These are phyloP conservation scores for Acacia crassicarpa DNA, from an alignment of 306 rosid species.

Conservation along the genomic window DNA sequence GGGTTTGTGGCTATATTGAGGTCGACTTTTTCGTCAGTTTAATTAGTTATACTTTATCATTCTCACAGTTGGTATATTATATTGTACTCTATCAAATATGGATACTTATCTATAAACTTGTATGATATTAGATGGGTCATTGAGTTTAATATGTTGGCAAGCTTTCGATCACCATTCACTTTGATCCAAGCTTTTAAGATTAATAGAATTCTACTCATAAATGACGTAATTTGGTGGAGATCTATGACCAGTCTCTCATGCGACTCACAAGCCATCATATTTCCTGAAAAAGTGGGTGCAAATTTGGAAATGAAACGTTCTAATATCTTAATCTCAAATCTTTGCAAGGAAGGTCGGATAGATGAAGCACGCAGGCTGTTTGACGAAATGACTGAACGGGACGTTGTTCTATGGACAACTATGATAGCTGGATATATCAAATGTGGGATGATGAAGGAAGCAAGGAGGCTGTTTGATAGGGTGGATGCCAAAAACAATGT, in stretches of 20 bases:
- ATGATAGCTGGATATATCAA: conserved; percentile 47
- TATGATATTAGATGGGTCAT: neutral
- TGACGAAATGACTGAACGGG: conserved; percentile 41
- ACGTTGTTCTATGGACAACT: conserved; percentile 45
- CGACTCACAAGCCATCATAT: neutral
- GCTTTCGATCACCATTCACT: neutral
- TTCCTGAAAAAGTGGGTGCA: neutral
- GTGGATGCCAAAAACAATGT: conserved; percentile 40
- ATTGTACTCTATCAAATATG: neutral
- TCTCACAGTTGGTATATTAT: neutral
- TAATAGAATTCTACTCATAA: neutral
- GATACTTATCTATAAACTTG: neutral
- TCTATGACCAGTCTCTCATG: neutral
- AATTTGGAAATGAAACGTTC: conserved; percentile 32
- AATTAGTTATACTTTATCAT: neutral
- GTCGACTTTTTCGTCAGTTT: neutral
- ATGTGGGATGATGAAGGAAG: conserved; percentile 49
- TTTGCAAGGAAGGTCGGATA: conserved; percentile 35
- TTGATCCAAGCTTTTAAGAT: neutral
- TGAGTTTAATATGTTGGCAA: neutral
- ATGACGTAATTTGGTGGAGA: neutral
- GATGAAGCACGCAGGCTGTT: conserved; percentile 44
- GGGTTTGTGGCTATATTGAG: neutral
- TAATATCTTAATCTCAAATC: conserved; percentile 24
- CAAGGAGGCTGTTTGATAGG: conserved; percentile 49